Conservation (phyloP, 2,329 filamentous ascomycete genomes). For the Hawksworthiomyces lignivorus region DNA sequence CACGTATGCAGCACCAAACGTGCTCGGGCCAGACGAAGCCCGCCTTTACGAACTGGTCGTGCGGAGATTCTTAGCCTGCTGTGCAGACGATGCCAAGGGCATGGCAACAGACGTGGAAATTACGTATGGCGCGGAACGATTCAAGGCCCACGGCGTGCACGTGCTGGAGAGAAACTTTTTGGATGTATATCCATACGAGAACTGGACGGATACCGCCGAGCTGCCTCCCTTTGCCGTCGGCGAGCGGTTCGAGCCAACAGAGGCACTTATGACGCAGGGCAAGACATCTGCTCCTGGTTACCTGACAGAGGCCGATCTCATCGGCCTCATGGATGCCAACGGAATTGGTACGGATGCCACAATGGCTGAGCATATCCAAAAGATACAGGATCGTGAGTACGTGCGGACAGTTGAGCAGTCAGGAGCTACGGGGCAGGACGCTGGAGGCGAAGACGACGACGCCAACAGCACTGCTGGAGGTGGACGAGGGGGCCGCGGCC, state of each 20-base stretch:
- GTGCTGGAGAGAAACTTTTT: slow-evolving; percentile 89
- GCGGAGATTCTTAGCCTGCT: slow-evolving; percentile 88
- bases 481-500: slow-evolving; percentile 43
- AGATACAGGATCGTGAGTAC: slow-evolving; percentile 86
- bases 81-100: slow-evolving; percentile 87
- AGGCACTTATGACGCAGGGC: slow-evolving; percentile 85
- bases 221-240: slow-evolving; percentile 72
- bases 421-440: slow-evolving; percentile 21
- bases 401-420: slow-evolving; percentile 52
- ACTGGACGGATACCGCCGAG: slow-evolving; percentile 82
- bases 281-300: slow-evolving; percentile 79
- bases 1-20: slow-evolving; percentile 63
- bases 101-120: slow-evolving; percentile 80
- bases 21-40: slow-evolving; percentile 59
- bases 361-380: slow-evolving; percentile 97
- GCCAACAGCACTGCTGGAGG: slow-evolving; percentile 36
- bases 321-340: slow-evolving; percentile 96
- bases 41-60: slow-evolving; percentile 89
- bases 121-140: slow-evolving; percentile 72
- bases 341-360: slow-evolving; percentile 97
- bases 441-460: slow-evolving; percentile 30
- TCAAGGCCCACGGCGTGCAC: slow-evolving; percentile 73
- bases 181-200: slow-evolving; percentile 93
- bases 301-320: slow-evolving; percentile 89
- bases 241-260: slow-evolving; percentile 78